phyloP scores from a whole-genome alignment of 2,329 filamentous ascomycete genomes.

The Clonostachys chloroleuca region DNA sequence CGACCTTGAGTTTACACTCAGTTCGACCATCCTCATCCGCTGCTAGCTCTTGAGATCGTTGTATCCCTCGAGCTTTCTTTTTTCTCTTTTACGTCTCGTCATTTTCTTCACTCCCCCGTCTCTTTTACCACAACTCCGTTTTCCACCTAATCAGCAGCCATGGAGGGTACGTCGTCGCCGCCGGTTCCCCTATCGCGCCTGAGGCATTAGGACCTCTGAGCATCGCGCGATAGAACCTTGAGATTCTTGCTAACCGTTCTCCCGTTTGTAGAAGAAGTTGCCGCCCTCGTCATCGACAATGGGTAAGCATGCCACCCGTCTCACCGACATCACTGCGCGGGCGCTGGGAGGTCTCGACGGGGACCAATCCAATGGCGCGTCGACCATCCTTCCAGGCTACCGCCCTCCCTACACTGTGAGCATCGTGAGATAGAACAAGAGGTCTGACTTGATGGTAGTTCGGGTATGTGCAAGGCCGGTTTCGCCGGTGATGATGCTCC shows the following conservation, averaged over 20 bases:
- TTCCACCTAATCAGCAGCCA: conserved; percentile 40
- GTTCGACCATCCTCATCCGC: neutral
- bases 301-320: conserved; percentile 69
- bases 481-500: conserved; percentile 99
- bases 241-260: conserved; percentile 33
- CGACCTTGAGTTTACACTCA: conserved; percentile 3
- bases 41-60: conserved; percentile 10
- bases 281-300: conserved; percentile 99
- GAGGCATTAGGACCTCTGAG: conserved; percentile 1
- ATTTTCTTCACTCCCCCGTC: conserved; percentile 8
- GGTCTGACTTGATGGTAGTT: conserved; percentile 60
- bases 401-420: neutral
- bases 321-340: conserved; percentile 23
- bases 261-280: conserved; percentile 85
- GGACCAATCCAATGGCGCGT: neutral
- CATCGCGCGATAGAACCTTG: conserved; percentile 6
- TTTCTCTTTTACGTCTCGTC: conserved; percentile 1
- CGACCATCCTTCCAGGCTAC: neutral
- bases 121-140: conserved; percentile 2
- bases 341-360: neutral
- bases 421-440: conserved; percentile 1
- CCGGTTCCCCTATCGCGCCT: conserved; percentile 2
- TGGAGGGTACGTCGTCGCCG: conserved; percentile 43
- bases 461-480: conserved; percentile 99
- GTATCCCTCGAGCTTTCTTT: conserved; percentile 13